Percentiles rank a stretch among this genome's conserved stretches.
phyloP scores from a whole-genome alignment of 2,329 filamentous ascomycete species.

The Harringtonia lauricola region DNA sequence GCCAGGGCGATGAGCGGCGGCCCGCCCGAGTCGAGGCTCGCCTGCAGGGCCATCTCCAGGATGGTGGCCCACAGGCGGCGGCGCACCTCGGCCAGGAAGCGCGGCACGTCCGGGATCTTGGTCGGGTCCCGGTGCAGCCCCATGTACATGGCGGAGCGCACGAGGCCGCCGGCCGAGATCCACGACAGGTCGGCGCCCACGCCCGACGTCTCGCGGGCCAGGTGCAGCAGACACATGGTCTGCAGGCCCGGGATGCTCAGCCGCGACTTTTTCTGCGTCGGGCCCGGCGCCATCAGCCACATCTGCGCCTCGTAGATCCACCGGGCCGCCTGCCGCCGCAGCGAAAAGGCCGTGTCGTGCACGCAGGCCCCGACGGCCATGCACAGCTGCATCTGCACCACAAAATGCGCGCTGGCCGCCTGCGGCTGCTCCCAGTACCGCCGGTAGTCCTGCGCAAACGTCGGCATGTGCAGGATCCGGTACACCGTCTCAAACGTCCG shows the following conservation, averaged over 20 bases:
- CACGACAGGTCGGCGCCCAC: constrained; percentile 35
- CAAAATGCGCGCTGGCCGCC: constrained; percentile 28
- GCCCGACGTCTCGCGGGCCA: constrained; percentile 32
- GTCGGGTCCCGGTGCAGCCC: constrained; percentile 38
- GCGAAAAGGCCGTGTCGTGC: constrained; percentile 31
- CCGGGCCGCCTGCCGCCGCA: constrained; percentile 30
- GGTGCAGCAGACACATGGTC: constrained; percentile 37
- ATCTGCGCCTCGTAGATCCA: constrained; percentile 43
- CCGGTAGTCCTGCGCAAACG: constrained; percentile 43
- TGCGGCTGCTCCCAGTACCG: constrained; percentile 33
- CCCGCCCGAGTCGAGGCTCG: constrained; percentile 33
- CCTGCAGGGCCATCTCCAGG: constrained; percentile 33
- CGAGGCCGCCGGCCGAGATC: constrained; percentile 31
- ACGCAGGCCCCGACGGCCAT: constrained; percentile 39
- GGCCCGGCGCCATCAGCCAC: constrained; percentile 30
- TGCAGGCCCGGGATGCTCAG: constrained; percentile 39
- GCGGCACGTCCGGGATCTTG: constrained; percentile 21
- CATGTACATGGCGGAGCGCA: constrained; percentile 36
- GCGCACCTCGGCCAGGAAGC: constrained; percentile 32
- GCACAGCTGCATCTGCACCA: constrained; percentile 41
- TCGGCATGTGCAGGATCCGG: constrained; percentile 46
- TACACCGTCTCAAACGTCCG: constrained; percentile 44
- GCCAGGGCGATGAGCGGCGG: constrained; percentile 30
- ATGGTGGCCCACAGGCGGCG: constrained; percentile 41
- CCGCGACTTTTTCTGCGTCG: constrained; percentile 35